Evolutionary conservation across 768 basidiomycete species (phyloP).

Genomic region (Tricholomella constricta): DNA sequence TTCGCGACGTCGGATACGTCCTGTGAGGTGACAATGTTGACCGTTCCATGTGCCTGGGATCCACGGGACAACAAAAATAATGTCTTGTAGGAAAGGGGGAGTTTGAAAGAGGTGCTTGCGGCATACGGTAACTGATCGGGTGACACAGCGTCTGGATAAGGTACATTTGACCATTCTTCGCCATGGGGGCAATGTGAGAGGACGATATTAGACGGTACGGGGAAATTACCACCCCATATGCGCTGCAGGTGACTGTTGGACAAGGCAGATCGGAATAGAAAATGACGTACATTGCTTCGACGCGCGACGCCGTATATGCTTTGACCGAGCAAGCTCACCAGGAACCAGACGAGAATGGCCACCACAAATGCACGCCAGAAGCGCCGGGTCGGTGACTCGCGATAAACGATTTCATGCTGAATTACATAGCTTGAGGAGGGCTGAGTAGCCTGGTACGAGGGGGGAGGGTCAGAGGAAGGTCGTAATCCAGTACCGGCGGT

Average conservation of each 20-base stretch:
- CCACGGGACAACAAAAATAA: conserved; percentile 33
- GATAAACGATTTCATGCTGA: conserved; percentile 6
- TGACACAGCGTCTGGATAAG: not conserved
- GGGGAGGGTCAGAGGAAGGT: conserved; percentile 6
- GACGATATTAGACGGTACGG: conserved; percentile 15
- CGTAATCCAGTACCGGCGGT: conserved; percentile 3
- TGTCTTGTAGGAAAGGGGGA: conserved; percentile 24
- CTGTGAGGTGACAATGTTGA: conserved; percentile 28
- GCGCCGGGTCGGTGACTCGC: conserved; percentile 16
- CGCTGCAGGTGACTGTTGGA: conserved; percentile 1
- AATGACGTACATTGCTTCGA: conserved; percentile 11
- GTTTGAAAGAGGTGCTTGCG: conserved; percentile 17
- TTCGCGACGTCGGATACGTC: conserved; percentile 21
- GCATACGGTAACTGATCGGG: conserved; percentile 13
- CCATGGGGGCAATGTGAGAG: conserved; percentile 10
- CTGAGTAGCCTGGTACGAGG: conserved; percentile 14
- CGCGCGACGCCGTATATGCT: conserved; percentile 17
- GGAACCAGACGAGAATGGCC: conserved; percentile 24
- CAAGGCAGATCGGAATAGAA: not conserved
- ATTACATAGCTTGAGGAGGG: conserved; percentile 6
- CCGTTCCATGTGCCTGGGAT: conserved; percentile 22
- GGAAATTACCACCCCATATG: conserved; percentile 15
- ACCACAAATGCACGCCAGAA: conserved; percentile 24
- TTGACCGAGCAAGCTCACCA: conserved; percentile 14
- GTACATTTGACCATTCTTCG: conserved; percentile 8